Evolutionary conservation across 352 stramenopile species (phyloP), one percentile per base, ranked within the genome.

Genomic region (Phytopythium aichiense): DNA sequence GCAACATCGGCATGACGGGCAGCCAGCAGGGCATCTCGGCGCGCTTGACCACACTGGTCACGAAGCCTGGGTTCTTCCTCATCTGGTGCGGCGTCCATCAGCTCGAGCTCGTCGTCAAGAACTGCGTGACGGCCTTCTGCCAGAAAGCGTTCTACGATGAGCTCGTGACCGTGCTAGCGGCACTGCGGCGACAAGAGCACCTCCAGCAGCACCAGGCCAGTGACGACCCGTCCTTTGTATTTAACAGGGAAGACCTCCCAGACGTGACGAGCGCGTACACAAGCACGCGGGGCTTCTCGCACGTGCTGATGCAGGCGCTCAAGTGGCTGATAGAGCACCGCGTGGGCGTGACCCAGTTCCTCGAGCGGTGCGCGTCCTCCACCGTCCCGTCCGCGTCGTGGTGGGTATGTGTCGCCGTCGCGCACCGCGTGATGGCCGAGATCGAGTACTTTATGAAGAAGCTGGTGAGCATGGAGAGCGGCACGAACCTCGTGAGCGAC

Each of bases 41-140:
- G 31, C 72, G 77, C 5, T 59, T 89, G 6, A 71, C 70, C 12
- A 74, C 64, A 31, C 61, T 80, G 30, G 77, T 81, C 11, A 74
- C 65, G 31, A 84, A 75, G 20, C 71, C 69, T 1, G 66, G 68
- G 9, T 85, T 88, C 53, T 87, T 85, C 30, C 67, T 84, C 13
- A 75, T 89, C 30, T 89, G 80, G 80, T 84, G 69, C 46, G 76
- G 67, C 23, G 64, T 85, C 45, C 66, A 89, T 50, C 74, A 88
- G 45, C 58, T 89, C 45, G 77, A 89, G 57, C 56, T 82, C 51
- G 77, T 88, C 7, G 74, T 84, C 40, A 84, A 86, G 49, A 85
- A 85, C 35, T 79, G 72, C 9, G 67, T 88, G 11, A 59, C 49
- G 0, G 52, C 68, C 1, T 75, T 89, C 53, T 78, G 75, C 53